These are phyloP conservation scores for Daldinia loculata DNA, from an alignment of 495 filamentous ascomycete species.

Conservation along the genomic window DNA sequence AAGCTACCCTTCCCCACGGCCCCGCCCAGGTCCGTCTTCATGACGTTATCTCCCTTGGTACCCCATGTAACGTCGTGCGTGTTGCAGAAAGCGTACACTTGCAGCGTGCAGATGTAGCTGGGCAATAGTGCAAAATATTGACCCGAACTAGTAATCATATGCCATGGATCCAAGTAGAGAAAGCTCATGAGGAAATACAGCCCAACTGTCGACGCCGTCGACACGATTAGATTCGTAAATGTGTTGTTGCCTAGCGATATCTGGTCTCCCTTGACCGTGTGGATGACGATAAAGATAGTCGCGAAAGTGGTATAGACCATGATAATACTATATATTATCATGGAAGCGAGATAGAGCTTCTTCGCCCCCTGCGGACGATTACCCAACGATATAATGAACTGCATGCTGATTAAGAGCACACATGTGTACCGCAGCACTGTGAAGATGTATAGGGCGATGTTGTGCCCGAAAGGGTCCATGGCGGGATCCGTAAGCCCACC, in stretches of 20 bases:
- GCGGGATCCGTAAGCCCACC: slow-evolving; percentile 84
- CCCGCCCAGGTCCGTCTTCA: slow-evolving; percentile 88
- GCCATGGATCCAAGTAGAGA: slow-evolving; percentile 97
- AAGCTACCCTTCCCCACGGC: slow-evolving; percentile 75
- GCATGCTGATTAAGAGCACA: slow-evolving; percentile 86
- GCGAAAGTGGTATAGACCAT: slow-evolving; percentile 97
- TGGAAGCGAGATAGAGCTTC: slow-evolving; percentile 85
- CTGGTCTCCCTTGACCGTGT: slow-evolving; percentile 67
- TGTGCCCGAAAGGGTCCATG: slow-evolving; percentile 89
- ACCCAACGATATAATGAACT: slow-evolving; percentile 98
- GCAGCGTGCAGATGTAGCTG: slow-evolving; percentile 93
- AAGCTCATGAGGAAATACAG: slow-evolving; percentile 97
- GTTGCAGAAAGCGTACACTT: slow-evolving; percentile 99
- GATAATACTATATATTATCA: slow-evolving; percentile 89
- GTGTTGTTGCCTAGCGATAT: slow-evolving; percentile 79
- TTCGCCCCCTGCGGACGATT: slow-evolving; percentile 97
- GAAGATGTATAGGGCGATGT: slow-evolving; percentile 86
- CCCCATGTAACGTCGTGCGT: slow-evolving; percentile 99
- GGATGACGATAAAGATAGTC: slow-evolving; percentile 83
- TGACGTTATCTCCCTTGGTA: slow-evolving; percentile 97
- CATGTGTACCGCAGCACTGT: slow-evolving; percentile 82
- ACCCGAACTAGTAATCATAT: slow-evolving; percentile 94
- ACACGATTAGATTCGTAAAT: slow-evolving; percentile 94
- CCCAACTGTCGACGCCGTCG: slow-evolving; percentile 86
- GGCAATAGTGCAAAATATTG: slow-evolving; percentile 96